Percentiles rank a stretch among this genome's conserved stretches.
Conservation (phyloP, 352 stramenopile species). For the Globisporangium nagaii region DNA sequence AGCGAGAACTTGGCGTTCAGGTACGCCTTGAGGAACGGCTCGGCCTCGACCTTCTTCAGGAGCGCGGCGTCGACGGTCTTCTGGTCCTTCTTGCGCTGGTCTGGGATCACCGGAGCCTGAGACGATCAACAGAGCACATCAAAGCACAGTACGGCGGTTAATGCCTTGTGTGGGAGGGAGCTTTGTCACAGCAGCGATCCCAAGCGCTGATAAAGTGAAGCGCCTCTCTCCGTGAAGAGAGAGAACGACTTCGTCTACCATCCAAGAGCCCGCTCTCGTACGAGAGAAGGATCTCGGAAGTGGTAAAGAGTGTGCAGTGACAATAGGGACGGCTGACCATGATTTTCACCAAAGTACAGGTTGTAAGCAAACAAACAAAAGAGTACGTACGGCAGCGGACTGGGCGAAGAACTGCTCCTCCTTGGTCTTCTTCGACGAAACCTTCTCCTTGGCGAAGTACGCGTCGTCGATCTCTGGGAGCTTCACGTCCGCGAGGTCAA, state of each 20-base stretch:
- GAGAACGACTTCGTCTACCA: constrained; percentile 6
- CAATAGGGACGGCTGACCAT: constrained; percentile 3
- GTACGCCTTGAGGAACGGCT: constrained; percentile 97
- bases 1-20: constrained; percentile 98
- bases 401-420: constrained; percentile 98
- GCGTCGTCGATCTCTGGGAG: constrained; percentile 94
- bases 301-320: constrained; percentile 12
- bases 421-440: constrained; percentile 85
- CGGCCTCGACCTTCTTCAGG: constrained; percentile 79
- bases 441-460: constrained; percentile 96
- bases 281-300: neutral
- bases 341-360: neutral
- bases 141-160: constrained; percentile 26
- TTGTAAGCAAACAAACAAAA: neutral
- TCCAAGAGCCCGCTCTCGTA: constrained; percentile 10
- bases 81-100: constrained; percentile 98
- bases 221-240: neutral
- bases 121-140: neutral
- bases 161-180: constrained; percentile 37
- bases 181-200: constrained; percentile 89
- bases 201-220: constrained; percentile 74
- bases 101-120: constrained; percentile 90
- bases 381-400: constrained; percentile 64
- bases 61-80: constrained; percentile 95
- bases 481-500: constrained; percentile 91